Base-by-base conservation (phyloP, 2,329 filamentous ascomycete species). In the Monosporascus sp. region DNA sequence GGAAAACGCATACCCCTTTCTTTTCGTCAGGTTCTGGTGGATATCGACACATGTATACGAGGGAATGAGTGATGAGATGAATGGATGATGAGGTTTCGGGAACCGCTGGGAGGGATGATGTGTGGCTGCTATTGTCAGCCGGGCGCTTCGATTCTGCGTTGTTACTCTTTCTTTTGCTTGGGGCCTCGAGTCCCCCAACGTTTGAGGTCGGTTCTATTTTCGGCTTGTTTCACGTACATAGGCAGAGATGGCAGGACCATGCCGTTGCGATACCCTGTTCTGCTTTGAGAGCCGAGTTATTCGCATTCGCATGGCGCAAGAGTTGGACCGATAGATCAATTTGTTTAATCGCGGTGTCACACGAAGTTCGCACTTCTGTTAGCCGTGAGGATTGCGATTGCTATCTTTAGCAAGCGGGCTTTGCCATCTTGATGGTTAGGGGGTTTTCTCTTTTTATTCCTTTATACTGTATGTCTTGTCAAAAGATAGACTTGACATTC, bases 311-410 rank as follows among this genome's bases (percentile, higher is more conserved):
- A 63, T 62, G 63, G 61, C 58, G 64, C 65, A 60, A 64, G 65
- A 66, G 61, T 64, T 68, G 62, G 62, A 61, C 58, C 57, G 56
- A 63, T 62, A 64, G 63, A 68, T 66, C 62, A 63, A 66, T 61
- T 59, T 65, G 64, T 64, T 64, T 62, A 61, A 46, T 26, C 22
- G n/a, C 43, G 24, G 8, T 17, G 22, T 11, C 11, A 61, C 64
- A 64, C 59, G 67, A 67, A 67, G 68, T 69, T 70, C 69, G 60
- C 68, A 64, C 68, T 70, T 70, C 67, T 63, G 54, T 56, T 66
- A 61, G 62, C 65, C 59, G 60, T 54, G 61, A 62, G 58, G 59
- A 60, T 48, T 24, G 9, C 43, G 43, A n/a, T 26, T 27, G 26
- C 22, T 46, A 27, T 24, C 20, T 26, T 27, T 27, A 26, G 26